Percentiles rank a stretch among this genome's conserved stretches.
Conservation (phyloP, 371 early-diverging fungal genomes). For the Gilbertella persicaria region DNA sequence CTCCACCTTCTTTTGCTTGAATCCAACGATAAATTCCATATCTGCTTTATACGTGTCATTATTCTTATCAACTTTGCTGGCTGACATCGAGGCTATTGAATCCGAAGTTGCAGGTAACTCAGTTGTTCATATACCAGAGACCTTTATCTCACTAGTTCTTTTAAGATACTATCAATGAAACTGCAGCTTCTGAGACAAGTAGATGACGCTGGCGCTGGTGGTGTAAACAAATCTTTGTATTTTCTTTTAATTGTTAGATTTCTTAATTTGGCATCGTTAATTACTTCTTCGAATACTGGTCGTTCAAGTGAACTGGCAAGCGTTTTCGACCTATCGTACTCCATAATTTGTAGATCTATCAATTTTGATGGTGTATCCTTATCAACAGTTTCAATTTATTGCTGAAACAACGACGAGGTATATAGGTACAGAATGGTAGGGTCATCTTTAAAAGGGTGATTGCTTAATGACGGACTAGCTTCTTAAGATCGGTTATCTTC, state of each 20-base stretch:
- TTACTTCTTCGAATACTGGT: constrained; percentile 11
- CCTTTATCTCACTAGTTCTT: too few relatives aligned
- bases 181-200: neutral
- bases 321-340: constrained; percentile 11
- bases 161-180: too few relatives aligned
- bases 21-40: constrained; percentile 16
- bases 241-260: constrained; percentile 10
- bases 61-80: constrained; percentile 11
- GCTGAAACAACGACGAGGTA: too few relatives aligned
- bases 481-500: constrained; percentile 10
- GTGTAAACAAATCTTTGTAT: constrained; percentile 10
- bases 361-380: neutral
- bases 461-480: constrained; percentile 2
- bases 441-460: too few relatives aligned
- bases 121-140: too few relatives aligned
- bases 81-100: neutral
- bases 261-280: constrained; percentile 13
- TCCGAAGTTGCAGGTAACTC: too few relatives aligned
- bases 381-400: neutral
- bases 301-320: constrained; percentile 9
- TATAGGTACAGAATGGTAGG: too few relatives aligned
- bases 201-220: constrained; percentile 8
- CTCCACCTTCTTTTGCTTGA: too few relatives aligned
- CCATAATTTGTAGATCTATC: constrained; percentile 6
- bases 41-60: constrained; percentile 16